Evolutionary conservation across 2,329 filamentous ascomycete genomes (phyloP), one percentile per base, ranked within the genome.

Genomic region (Raffaelea albimanens): DNA sequence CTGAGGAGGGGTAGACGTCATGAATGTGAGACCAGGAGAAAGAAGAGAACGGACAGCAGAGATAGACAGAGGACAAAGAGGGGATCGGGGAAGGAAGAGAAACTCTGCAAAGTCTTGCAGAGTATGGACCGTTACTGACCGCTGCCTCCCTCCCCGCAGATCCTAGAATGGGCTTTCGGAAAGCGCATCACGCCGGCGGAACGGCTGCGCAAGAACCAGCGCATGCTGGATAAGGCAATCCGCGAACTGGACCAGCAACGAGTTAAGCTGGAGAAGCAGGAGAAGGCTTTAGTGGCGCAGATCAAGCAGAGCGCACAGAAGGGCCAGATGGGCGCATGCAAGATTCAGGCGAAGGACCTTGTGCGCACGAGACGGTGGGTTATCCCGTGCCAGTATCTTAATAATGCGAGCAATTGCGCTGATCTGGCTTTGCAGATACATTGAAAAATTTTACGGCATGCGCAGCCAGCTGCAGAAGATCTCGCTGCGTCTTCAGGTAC

Each of bases 301-400:
- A 98, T 98, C 71, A 97, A 95, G 73, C 94, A 95, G 71, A 95
- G 87, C 60, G 93, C 93, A 47, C 95, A 98, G 71, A 95, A 93
- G 73, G 89, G 89, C 5, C 91, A 98, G 70, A 93, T 97, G 78
- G 91, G 90, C n/a, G 90, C 93, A 14, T 88, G 91, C 67, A 95
- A 95, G 72, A 95, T 98, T 63, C 93, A 98, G 66, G 93, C 93
- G 40, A 97, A 97, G 67, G 93, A 98, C 65, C 68, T 98, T 45
- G 93, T 98, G 39, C 78, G 93, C 56, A 97, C 93, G 52, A 78
- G 93, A 67, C 79, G 84, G 80, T 87, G 63, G 48, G 63, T 50
- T 13, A 4, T 11, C 18, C n/a, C n/a, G n/a, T n/a, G n/a, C n/a
- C n/a, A n/a, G n/a, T n/a, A n/a, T n/a, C n/a, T n/a, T n/a, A n/a